These are phyloP conservation scores for Fusarium hainanense DNA, from an alignment of 2,329 filamentous ascomycete genomes.

Conservation along the genomic window DNA sequence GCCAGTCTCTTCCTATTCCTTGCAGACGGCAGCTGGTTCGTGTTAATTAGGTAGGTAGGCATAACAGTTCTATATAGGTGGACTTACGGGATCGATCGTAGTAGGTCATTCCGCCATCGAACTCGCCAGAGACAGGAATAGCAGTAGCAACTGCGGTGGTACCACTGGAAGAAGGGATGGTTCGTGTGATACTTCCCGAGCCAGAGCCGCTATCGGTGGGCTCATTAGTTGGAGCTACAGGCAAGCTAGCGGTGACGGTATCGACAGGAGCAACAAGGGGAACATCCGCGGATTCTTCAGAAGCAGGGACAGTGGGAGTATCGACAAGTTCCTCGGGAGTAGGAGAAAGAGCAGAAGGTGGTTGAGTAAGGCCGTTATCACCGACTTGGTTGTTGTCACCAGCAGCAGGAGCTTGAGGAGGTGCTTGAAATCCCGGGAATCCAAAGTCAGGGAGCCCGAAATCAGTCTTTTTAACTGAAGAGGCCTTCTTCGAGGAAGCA, in stretches of 20 bases:
- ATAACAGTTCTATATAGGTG: no score
- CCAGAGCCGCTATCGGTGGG: neutral
- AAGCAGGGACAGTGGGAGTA: neutral
- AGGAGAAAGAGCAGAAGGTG: neutral
- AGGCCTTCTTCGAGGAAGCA: neutral
- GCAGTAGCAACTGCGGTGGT: constrained; percentile 30
- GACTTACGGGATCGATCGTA: constrained; percentile 41
- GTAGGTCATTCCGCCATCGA: constrained; percentile 37
- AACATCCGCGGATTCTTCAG: neutral
- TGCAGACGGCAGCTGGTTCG: constrained; percentile 38
- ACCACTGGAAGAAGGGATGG: constrained; percentile 37
- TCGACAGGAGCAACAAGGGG: neutral
- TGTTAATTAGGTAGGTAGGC: neutral
- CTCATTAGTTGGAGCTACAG: constrained; percentile 1
- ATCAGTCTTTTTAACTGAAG: constrained; percentile 12
- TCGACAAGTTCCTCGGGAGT: neutral
- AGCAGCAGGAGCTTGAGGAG: neutral
- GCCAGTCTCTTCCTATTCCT: constrained; percentile 46
- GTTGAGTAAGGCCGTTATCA: neutral
- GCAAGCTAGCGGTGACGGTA: neutral
- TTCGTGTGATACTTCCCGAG: constrained; percentile 31
- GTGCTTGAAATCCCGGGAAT: neutral
- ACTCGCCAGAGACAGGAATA: constrained; percentile 35
- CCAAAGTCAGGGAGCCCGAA: neutral
- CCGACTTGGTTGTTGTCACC: neutral